Percentiles rank a stretch among this genome's conserved stretches.
phyloP scores from a whole-genome alignment of 2,329 filamentous ascomycete species.

The Chrysosphaeria jannelii region DNA sequence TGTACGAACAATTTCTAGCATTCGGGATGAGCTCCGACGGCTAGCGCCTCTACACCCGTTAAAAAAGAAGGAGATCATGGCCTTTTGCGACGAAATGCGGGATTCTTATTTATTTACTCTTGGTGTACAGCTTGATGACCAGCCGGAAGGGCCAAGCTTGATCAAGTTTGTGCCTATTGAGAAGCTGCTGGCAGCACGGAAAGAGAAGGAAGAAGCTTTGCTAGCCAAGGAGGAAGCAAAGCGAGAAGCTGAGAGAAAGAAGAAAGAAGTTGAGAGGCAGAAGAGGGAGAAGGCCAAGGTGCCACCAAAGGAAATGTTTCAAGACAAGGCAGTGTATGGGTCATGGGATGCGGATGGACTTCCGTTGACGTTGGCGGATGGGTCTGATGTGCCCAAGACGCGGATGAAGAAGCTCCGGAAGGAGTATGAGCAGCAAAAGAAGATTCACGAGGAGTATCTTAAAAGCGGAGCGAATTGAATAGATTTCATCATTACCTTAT shows the following conservation, averaged over 20 bases:
- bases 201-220: constrained; percentile 19
- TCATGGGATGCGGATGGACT: constrained; percentile 37
- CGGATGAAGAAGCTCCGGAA: constrained; percentile 35
- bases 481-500: no score
- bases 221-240: constrained; percentile 18
- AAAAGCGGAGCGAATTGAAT: no score
- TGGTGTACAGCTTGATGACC: constrained; percentile 41
- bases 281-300: constrained; percentile 7
- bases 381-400: constrained; percentile 33
- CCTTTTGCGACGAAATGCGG: constrained; percentile 32
- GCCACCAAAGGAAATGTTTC: constrained; percentile 9
- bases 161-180: constrained; percentile 31
- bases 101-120: constrained; percentile 34
- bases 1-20: constrained; percentile 20
- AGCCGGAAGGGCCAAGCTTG: constrained; percentile 23
- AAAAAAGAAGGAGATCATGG: constrained; percentile 11
- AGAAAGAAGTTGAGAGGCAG: constrained; percentile 8
- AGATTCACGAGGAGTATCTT: constrained; percentile 24
- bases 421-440: constrained; percentile 43
- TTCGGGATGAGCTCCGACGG: constrained; percentile 10
- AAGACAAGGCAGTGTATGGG: constrained; percentile 16
- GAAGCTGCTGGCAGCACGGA: constrained; percentile 18
- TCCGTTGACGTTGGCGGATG: constrained; percentile 27
- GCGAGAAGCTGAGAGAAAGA: constrained; percentile 14
- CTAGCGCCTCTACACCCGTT: constrained; percentile 6